Evolutionary conservation across 1,139 yeast genomes (phyloP), one percentile per base, ranked within the genome.

Genomic region (Candida freyschussii): DNA sequence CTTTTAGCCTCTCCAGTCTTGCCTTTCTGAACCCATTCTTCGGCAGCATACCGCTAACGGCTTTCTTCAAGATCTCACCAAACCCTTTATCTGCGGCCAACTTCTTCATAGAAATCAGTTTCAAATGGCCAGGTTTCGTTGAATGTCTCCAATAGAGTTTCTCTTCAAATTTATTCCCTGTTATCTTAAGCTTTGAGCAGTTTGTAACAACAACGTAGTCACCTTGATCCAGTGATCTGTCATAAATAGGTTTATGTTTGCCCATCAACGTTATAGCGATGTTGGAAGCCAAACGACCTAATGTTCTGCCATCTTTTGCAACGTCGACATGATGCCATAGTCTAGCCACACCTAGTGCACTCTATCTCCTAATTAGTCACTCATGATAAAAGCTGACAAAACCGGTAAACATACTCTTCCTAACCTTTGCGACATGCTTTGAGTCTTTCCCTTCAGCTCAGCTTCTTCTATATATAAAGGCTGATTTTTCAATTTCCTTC

Each of bases 131-230:
- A 3, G 97, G 97, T 52, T 85, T 77, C 3, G 83, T 75, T 22
- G 91, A 81, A 59, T 93, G 99, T 35, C 85, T 72, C 82, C 95
- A 81, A 64, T 91, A 91, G n/a, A 77, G 69, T 60, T 85, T 89
- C 38, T 89, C 81, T 38, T 78, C 65, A 57, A 89, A 59, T 58
- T 91, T 91, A 46, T 78, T 79, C 42, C 97, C 97, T 0, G 96
- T 79, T 13, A 82, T 70, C 50, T 78, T 78, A 50, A 93, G 59
- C 47, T 78, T 76, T 40, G 85, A 74, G 54, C 96, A 87, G 64
- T 91, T 91, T 10, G 97, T 84, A 2, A 91, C 96, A 13, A 91
- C 97, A 13, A 91, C 96, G 53, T 89, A 91, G 60, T 91, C 99
- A 10, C 99, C 99, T 47, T 81, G 78, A 62, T 91, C 99, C 56